A percentile compares a stretch with the other conserved stretches of the same genome.
These are phyloP conservation scores for Artemisia argyi DNA, from an alignment of 129 eudicot species.

Conservation along the genomic window DNA sequence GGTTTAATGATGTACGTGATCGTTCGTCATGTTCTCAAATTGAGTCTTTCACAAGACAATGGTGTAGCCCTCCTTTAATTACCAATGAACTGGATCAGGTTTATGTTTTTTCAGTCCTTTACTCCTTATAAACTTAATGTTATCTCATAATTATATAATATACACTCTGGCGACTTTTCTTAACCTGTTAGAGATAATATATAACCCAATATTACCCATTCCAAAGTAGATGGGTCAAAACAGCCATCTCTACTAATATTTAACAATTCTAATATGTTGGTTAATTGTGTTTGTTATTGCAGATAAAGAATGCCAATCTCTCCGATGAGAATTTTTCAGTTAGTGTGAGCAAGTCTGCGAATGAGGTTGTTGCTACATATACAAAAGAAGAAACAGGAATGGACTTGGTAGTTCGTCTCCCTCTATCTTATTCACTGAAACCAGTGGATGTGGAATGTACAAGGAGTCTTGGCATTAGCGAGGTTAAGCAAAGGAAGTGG, in stretches of 20 bases:
- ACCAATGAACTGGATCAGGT: constrained; percentile 93
- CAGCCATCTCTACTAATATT: not conserved
- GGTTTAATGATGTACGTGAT: constrained; percentile 89
- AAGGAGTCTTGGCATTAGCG: constrained; percentile 93
- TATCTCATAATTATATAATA: not conserved
- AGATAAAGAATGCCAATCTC: constrained; percentile 76
- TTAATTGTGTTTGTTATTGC: constrained; percentile 29
- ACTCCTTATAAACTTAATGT: not conserved
- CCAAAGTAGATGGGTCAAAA: constrained; percentile 3
- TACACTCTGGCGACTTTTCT: too few relatives aligned
- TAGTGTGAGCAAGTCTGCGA: constrained; percentile 90
- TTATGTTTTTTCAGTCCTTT: constrained; percentile 6
- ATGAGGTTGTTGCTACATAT: constrained; percentile 94
- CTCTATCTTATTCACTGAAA: constrained; percentile 80
- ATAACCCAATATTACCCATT: not conserved
- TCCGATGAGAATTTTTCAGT: constrained; percentile 87
- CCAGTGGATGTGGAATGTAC: constrained; percentile 92
- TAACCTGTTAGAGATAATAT: too few relatives aligned
- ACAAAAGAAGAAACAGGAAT: constrained; percentile 96
- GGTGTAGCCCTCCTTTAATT: constrained; percentile 91
- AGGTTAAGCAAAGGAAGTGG: constrained; percentile 94
- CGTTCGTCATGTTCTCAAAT: constrained; percentile 66
- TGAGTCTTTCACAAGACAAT: constrained; percentile 80
- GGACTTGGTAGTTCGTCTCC: constrained; percentile 95
- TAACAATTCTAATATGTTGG: not conserved